Evolutionary conservation across 192 early-diverging fungal genomes (phyloP).

Genomic region (Geosiphon pyriformis): DNA sequence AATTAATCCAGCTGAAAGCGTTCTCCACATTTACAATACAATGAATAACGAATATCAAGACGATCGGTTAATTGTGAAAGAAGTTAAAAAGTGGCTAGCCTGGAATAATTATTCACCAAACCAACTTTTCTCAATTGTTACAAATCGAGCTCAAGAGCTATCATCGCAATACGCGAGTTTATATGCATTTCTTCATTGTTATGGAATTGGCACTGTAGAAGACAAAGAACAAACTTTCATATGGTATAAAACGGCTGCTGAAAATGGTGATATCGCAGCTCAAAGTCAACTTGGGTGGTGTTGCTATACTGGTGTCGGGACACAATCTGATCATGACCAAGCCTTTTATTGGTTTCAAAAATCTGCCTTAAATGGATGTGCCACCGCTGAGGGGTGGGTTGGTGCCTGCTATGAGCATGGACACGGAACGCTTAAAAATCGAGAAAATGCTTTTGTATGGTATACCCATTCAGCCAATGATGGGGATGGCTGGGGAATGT

Average conservation of each 20-base stretch:
- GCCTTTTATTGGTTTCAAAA: constrained; percentile 60
- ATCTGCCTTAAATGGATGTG: constrained; percentile 62
- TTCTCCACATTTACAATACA: too few species aligned
- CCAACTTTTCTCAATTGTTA: too few species aligned
- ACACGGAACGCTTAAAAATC: constrained; percentile 51
- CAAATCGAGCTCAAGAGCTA: too few species aligned
- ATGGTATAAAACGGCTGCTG: neutral
- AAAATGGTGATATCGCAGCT: constrained; percentile 19
- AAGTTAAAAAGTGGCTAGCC: too few species aligned
- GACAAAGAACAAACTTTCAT: neutral
- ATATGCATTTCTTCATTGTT: neutral
- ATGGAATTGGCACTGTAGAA: neutral
- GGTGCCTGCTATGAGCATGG: constrained; percentile 82
- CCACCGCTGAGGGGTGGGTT: constrained; percentile 71
- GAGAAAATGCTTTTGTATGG: constrained; percentile 56
- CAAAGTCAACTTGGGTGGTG: constrained; percentile 55
- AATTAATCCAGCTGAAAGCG: too few species aligned
- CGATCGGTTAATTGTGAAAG: too few species aligned
- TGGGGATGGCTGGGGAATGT: constrained; percentile 28
- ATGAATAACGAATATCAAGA: too few species aligned
- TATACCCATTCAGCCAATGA: constrained; percentile 55
- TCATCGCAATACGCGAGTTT: too few species aligned
- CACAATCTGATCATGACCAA: neutral
- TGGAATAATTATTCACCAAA: too few species aligned
- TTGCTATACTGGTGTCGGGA: constrained; percentile 52